Conservation (phyloP, 2,329 filamentous ascomycete genomes). For the Verticillium isaacii region DNA sequence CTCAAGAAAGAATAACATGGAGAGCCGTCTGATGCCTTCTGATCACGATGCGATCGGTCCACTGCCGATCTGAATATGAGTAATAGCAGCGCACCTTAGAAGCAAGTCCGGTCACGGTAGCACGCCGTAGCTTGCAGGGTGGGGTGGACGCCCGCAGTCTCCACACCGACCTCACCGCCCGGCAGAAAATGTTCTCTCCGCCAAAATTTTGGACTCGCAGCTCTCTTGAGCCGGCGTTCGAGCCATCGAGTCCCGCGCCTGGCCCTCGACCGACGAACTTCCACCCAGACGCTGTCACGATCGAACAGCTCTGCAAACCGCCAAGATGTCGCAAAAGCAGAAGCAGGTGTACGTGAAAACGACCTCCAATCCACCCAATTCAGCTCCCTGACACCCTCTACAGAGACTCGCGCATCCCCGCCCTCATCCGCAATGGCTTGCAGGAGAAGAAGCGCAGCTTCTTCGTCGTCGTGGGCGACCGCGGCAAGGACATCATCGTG, state of each 20-base stretch:
- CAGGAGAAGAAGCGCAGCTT: constrained; percentile 98
- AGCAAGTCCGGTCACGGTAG: too few species aligned
- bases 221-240: background rate
- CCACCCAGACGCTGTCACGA: background rate
- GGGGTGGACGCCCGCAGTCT: background rate
- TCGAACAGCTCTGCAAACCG: constrained; percentile 9
- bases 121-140: background rate
- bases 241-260: constrained; percentile 4
- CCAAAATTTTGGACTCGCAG: constrained; percentile 28
- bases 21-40: too few species aligned
- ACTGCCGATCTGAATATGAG: too few species aligned
- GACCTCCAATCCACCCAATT: background rate
- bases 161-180: constrained; percentile 17
- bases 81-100: background rate
- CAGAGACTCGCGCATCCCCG: constrained; percentile 84
- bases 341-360: constrained; percentile 44
- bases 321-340: constrained; percentile 58
- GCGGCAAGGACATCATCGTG: constrained; percentile 89
- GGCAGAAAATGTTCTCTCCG: constrained; percentile 28
- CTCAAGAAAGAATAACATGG: too few species aligned
- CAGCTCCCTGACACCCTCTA: constrained; percentile 1
- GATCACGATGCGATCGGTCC: too few species aligned
- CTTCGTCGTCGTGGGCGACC: constrained; percentile 93
- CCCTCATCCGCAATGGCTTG: constrained; percentile 85
- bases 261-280: constrained; percentile 2